Conservation (phyloP, 495 filamentous ascomycete genomes). For the Tuber umbilicatum region DNA sequence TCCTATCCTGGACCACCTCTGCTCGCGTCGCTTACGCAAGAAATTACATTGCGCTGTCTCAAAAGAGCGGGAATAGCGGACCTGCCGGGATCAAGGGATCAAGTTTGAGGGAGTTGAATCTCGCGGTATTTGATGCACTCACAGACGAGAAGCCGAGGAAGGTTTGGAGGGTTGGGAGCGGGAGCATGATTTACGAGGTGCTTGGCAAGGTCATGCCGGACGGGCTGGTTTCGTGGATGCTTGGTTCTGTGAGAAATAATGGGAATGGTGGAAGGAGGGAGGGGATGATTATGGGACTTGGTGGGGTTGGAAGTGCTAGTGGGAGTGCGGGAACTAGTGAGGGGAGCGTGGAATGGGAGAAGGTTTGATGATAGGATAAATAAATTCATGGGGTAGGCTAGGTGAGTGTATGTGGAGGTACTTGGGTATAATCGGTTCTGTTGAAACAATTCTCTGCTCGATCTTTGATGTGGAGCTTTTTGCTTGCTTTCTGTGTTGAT, state of each 20-base stretch:
- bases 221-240: slow-evolving; percentile 78
- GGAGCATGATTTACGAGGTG: slow-evolving; percentile 73
- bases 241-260: slow-evolving; percentile 59
- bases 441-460: neutral
- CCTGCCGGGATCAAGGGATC: slow-evolving; percentile 54
- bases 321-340: slow-evolving; percentile 37
- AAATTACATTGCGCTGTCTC: slow-evolving; percentile 50
- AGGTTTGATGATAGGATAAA: slow-evolving; percentile 10
- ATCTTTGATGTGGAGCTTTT: neutral
- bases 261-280: slow-evolving; percentile 46
- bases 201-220: slow-evolving; percentile 78
- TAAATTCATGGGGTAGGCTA: neutral
- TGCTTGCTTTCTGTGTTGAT: neutral
- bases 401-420: neutral
- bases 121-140: slow-evolving; percentile 79
- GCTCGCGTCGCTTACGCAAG: slow-evolving; percentile 51
- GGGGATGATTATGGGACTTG: slow-evolving; percentile 47
- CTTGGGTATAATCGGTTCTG: neutral
- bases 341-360: slow-evolving; percentile 33
- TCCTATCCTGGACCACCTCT: slow-evolving; percentile 58
- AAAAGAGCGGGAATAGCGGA: slow-evolving; percentile 48
- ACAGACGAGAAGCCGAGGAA: slow-evolving; percentile 50
- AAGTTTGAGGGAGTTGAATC: slow-evolving; percentile 66
- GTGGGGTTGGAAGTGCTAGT: slow-evolving; percentile 45
- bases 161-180: slow-evolving; percentile 69